Evolutionary conservation across 345 rosid species (phyloP).

Genomic region (Bretschneidera sinensis): DNA sequence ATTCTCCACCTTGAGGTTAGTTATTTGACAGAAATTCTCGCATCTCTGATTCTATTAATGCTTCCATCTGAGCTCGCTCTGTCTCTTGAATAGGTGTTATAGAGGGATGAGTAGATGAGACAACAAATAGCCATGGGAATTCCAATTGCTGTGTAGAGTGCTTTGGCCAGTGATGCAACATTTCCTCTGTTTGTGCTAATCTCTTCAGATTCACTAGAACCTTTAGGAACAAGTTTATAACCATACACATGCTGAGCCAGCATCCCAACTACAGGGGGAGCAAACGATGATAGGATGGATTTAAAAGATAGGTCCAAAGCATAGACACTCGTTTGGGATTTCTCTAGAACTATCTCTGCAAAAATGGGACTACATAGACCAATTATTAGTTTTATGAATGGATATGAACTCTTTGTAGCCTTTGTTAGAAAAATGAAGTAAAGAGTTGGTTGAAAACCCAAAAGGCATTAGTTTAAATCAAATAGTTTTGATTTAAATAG

Average conservation of each 20-base stretch:
- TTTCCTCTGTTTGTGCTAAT: conserved; percentile 63
- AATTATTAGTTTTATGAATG: not conserved
- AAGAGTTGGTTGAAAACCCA: too few relatives aligned
- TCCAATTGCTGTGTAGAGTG: conserved; percentile 72
- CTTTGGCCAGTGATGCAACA: conserved; percentile 73
- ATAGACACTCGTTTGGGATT: conserved; percentile 69
- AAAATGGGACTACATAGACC: conserved; percentile 64
- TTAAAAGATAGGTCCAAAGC: conserved; percentile 79
- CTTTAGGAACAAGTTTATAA: conserved; percentile 56
- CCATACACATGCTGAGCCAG: conserved; percentile 80
- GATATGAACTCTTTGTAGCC: too few relatives aligned
- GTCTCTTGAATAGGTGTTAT: conserved; percentile 72
- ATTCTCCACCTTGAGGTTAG: conserved; percentile 9
- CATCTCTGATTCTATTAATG: conserved; percentile 72
- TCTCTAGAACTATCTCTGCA: conserved; percentile 91
- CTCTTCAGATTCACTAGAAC: conserved; percentile 38
- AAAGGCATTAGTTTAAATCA: too few relatives aligned
- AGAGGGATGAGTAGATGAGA: conserved; percentile 69
- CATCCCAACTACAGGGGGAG: conserved; percentile 83
- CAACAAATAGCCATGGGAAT: conserved; percentile 76
- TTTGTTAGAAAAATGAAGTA: not conserved
- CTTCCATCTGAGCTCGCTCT: conserved; percentile 75
- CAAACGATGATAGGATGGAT: conserved; percentile 74
- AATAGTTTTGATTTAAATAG: too few relatives aligned
- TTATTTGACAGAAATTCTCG: conserved; percentile 37